phyloP scores from a whole-genome alignment of 352 stramenopile species.

The Globisporangium radiosum region DNA sequence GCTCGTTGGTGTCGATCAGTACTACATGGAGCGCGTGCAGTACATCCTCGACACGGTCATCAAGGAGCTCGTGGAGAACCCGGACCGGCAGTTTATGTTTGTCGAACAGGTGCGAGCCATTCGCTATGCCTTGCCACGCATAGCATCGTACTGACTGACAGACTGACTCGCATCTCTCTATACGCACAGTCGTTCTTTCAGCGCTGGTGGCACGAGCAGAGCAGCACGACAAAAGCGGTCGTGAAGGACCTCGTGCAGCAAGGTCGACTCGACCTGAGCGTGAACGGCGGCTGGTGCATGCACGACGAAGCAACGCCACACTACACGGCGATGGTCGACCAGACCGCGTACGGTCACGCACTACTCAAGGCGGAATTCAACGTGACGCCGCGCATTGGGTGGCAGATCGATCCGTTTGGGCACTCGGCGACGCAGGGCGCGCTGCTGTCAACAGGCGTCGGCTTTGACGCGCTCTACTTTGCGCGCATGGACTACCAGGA shows the following conservation, averaged over 20 bases:
- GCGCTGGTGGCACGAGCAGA: constrained; percentile 94
- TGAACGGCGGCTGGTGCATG: constrained; percentile 98
- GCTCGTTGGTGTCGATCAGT: constrained; percentile 97
- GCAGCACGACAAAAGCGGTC: constrained; percentile 48
- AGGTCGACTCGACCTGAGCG: constrained; percentile 88
- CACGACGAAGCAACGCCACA: constrained; percentile 96
- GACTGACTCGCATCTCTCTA: neutral
- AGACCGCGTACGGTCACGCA: constrained; percentile 95
- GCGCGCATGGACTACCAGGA: constrained; percentile 98
- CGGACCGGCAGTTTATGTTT: constrained; percentile 92
- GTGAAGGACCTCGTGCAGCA: constrained; percentile 88
- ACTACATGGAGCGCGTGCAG: constrained; percentile 91
- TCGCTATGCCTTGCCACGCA: neutral
- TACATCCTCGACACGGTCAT: constrained; percentile 95
- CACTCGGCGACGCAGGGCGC: constrained; percentile 90
- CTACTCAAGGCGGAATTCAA: constrained; percentile 94
- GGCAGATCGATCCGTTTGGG: constrained; percentile 98
- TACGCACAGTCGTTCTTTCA: constrained; percentile 88
- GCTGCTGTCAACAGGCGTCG: constrained; percentile 86
- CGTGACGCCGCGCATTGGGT: constrained; percentile 92
- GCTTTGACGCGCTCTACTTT: constrained; percentile 97
- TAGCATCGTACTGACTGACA: neutral
- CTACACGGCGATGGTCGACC: constrained; percentile 97
- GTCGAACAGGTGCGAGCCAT: constrained; percentile 68
- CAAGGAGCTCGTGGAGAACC: constrained; percentile 81